Conservation (phyloP, 441 rosid genomes). For the Populus hybrid region DNA sequence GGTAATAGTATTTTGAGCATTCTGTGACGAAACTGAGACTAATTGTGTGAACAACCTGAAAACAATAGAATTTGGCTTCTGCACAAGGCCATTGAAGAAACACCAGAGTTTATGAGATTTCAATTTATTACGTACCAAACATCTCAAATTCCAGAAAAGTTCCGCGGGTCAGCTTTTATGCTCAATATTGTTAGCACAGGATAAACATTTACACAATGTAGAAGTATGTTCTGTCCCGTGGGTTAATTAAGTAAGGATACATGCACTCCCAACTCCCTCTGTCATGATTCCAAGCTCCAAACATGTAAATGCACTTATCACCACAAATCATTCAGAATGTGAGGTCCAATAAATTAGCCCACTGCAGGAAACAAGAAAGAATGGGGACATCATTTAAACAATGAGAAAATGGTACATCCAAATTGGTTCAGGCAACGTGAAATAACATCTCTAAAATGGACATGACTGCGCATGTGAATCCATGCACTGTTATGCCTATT, state of each 20-base stretch:
- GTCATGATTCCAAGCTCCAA: constrained; percentile 11
- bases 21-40: neutral
- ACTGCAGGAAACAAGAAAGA: constrained; percentile 38
- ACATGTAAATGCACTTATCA: neutral
- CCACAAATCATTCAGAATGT: constrained; percentile 45
- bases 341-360: constrained; percentile 89
- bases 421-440: neutral
- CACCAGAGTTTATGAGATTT: neutral
- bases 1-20: neutral
- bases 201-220: constrained; percentile 8
- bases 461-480: neutral
- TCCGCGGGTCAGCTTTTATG: neutral
- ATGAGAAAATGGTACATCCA: neutral
- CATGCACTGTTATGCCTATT: neutral
- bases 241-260: constrained; percentile 9
- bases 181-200: neutral
- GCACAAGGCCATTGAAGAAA: neutral
- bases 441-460: neutral
- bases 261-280: neutral
- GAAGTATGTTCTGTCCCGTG: constrained; percentile 11
- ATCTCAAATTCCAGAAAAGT: neutral
- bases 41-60: neutral
- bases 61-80: neutral
- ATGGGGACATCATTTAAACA: neutral
- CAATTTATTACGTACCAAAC: neutral